Evolutionary conservation across 2,329 filamentous ascomycete species (phyloP).

Genomic region (Neofusicoccum kwambonambiense): DNA sequence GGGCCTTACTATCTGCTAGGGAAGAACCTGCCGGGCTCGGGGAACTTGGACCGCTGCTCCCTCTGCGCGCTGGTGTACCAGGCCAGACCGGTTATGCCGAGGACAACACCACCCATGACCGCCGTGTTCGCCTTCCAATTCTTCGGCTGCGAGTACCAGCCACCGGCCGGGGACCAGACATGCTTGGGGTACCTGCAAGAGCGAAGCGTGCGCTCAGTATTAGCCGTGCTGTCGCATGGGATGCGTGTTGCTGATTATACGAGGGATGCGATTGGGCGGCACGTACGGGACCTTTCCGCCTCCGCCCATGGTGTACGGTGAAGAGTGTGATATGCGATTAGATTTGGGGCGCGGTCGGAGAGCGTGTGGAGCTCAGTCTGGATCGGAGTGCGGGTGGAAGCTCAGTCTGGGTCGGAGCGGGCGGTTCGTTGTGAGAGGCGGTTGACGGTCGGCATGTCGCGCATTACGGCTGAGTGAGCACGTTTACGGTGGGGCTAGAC

Average conservation of each 20-base stretch:
- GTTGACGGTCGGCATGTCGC: constrained; percentile 8
- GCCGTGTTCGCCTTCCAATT: constrained; percentile 96
- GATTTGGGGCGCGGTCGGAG: constrained; percentile 26
- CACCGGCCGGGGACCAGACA: constrained; percentile 97
- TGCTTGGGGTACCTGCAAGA: constrained; percentile 86
- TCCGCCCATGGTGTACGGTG: constrained; percentile 25
- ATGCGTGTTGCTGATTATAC: constrained; percentile 19
- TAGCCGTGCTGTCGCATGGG: constrained; percentile 5
- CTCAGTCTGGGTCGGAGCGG: not conserved
- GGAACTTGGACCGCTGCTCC: constrained; percentile 72
- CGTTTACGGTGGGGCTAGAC: not conserved
- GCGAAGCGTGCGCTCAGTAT: not conserved
- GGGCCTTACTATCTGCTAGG: constrained; percentile 74
- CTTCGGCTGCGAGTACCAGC: constrained; percentile 91
- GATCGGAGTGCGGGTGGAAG: constrained; percentile 13
- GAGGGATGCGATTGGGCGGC: constrained; percentile 19
- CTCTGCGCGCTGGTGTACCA: constrained; percentile 73
- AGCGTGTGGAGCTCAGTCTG: constrained; percentile 17
- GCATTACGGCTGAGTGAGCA: constrained; percentile 21
- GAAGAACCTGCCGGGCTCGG: constrained; percentile 74
- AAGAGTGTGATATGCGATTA: constrained; percentile 21
- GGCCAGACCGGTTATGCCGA: constrained; percentile 65
- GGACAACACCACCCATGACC: constrained; percentile 66
- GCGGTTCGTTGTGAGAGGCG: constrained; percentile 2
- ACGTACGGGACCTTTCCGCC: constrained; percentile 72